Percentiles rank a stretch among this genome's conserved stretches.
phyloP scores from a whole-genome alignment of 352 stramenopile species.

The Blastocystis sp. region DNA sequence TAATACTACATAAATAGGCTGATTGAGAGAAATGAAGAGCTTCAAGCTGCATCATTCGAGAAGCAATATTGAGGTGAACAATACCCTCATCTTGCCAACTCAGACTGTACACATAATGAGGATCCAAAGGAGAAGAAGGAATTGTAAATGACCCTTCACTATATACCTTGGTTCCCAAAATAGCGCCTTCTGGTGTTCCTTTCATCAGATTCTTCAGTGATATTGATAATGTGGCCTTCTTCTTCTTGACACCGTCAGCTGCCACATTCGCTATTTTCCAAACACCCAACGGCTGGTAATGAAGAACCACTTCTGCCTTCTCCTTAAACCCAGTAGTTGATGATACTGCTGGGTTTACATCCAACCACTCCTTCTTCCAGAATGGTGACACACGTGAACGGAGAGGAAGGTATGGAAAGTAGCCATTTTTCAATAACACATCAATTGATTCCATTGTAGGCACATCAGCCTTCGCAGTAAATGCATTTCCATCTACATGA shows the following conservation, averaged over 20 bases:
- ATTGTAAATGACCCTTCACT: slow-evolving; percentile 6
- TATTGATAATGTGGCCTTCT: background rate
- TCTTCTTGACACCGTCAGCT: background rate
- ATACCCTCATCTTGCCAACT: slow-evolving; percentile 60
- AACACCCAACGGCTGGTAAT: slow-evolving; percentile 77
- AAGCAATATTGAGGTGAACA: slow-evolving; percentile 78
- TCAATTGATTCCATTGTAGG: slow-evolving; percentile 63
- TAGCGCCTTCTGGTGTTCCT: background rate
- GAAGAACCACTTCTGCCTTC: slow-evolving; percentile 74
- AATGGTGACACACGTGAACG: slow-evolving; percentile 79
- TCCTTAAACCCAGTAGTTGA: slow-evolving; percentile 72
- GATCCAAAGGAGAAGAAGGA: background rate
- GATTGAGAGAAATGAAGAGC: slow-evolving; percentile 80
- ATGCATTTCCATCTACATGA: slow-evolving; percentile 1
- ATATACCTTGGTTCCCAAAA: slow-evolving; percentile 65
- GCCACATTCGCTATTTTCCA: slow-evolving; percentile 74
- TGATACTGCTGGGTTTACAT: slow-evolving; percentile 74
- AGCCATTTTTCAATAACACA: slow-evolving; percentile 72
- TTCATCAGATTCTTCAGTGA: background rate
- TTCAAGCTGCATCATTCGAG: slow-evolving; percentile 81
- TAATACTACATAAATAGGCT: slow-evolving; percentile 80
- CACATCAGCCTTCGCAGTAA: slow-evolving; percentile 70
- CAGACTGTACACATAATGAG: slow-evolving; percentile 67
- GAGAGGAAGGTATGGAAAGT: slow-evolving; percentile 83
- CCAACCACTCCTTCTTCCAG: slow-evolving; percentile 82